These are phyloP conservation scores for Striga hermonthica DNA, from an alignment of 305 asterid genomes.

Conservation along the genomic window DNA sequence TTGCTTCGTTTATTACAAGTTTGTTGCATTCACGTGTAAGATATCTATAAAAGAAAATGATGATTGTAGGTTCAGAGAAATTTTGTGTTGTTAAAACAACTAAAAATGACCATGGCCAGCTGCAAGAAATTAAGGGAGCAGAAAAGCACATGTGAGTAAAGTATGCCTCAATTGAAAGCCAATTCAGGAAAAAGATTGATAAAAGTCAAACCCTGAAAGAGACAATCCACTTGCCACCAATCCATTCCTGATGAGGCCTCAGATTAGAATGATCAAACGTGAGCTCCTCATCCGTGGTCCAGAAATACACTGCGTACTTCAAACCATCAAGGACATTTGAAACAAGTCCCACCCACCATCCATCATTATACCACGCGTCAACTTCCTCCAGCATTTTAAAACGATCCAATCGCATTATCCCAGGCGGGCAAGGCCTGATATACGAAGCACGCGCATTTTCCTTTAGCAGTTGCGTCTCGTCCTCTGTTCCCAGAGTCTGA, in stretches of 20 bases:
- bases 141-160: background rate
- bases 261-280: slow-evolving; percentile 37
- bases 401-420: slow-evolving; percentile 29
- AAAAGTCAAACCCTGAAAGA: slow-evolving; percentile 38
- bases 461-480: slow-evolving; percentile 38
- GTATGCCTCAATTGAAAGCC: too few species aligned
- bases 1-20: background rate
- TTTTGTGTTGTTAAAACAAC: background rate
- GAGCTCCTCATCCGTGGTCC: slow-evolving; percentile 52
- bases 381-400: slow-evolving; percentile 46
- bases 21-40: background rate
- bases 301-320: slow-evolving; percentile 46
- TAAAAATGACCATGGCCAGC: slow-evolving; percentile 2
- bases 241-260: slow-evolving; percentile 58
- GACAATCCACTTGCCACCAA: slow-evolving; percentile 43
- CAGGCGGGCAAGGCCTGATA: slow-evolving; percentile 53
- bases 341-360: slow-evolving; percentile 60
- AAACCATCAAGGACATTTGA: slow-evolving; percentile 38
- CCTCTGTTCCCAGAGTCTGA: slow-evolving; percentile 44
- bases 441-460: slow-evolving; percentile 38
- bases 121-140: background rate
- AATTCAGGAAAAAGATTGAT: background rate
- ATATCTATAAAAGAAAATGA: background rate
- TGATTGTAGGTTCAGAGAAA: background rate
- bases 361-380: slow-evolving; percentile 58